Conservation (phyloP, 2,329 filamentous ascomycete species). For the Stachybotrys chartarum region DNA sequence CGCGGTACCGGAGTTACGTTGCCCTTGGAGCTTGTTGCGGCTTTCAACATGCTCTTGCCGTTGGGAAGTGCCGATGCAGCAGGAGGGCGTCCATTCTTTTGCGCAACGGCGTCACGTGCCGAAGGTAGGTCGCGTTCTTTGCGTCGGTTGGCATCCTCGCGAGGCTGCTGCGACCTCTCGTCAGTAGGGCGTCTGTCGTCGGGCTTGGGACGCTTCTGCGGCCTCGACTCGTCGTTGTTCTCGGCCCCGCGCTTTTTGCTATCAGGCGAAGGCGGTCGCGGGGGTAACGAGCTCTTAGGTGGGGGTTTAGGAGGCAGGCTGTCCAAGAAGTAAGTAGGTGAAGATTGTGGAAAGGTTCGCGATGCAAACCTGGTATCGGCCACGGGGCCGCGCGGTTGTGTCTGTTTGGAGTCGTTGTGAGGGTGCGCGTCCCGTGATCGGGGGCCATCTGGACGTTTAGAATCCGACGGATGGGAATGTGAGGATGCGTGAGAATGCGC, state of each 20-base stretch:
- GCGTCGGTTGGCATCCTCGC: conserved; percentile 24
- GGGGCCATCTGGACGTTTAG: conserved; percentile 6
- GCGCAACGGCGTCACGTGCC: conserved; percentile 18
- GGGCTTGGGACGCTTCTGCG: conserved; percentile 38
- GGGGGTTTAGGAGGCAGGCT: conserved; percentile 31
- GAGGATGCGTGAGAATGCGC: not conserved
- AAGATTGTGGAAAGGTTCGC: not conserved
- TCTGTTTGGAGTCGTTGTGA: conserved; percentile 2
- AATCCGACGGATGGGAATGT: not conserved
- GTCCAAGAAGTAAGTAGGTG: not conserved
- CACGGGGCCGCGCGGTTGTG: not conserved
- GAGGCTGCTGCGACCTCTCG: conserved; percentile 21
- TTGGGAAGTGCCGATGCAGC: conserved; percentile 25
- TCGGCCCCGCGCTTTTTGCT: conserved; percentile 41
- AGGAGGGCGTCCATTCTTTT: conserved; percentile 18
- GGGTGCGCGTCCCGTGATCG: conserved; percentile 5
- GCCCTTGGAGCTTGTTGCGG: conserved; percentile 14
- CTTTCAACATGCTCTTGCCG: conserved; percentile 26
- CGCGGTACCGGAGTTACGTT: conserved; percentile 29
- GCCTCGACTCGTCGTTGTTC: conserved; percentile 33
- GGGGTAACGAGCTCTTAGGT: conserved; percentile 19
- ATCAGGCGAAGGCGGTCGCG: conserved; percentile 33
- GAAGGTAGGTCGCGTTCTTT: conserved; percentile 21
- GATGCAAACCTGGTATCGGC: not conserved
- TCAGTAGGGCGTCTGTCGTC: conserved; percentile 26